Evolutionary conservation across 2,329 filamentous ascomycete genomes (phyloP).

Genomic region (Colletotrichum tropicicola): DNA sequence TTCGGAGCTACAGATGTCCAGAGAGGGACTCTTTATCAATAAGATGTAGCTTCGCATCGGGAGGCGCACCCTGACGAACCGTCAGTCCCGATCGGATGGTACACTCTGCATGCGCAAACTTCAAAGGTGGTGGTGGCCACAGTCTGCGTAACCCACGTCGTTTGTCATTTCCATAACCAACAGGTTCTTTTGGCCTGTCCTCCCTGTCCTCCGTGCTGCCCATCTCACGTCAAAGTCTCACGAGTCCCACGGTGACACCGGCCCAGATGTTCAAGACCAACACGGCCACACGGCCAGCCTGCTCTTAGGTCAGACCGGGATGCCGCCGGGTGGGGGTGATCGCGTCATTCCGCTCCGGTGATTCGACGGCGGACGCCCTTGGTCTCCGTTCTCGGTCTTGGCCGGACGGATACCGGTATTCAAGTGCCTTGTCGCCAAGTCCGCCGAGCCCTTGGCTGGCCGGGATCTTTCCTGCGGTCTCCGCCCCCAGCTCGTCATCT

Average conservation of each 20-base stretch:
- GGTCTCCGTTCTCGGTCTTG: slow-evolving; percentile 10
- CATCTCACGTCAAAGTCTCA: slow-evolving; percentile 8
- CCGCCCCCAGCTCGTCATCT: not conserved
- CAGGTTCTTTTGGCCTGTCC: not conserved
- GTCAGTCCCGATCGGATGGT: too few species aligned
- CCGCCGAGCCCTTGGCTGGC: slow-evolving; percentile 23
- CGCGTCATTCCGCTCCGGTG: slow-evolving; percentile 14
- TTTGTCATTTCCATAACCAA: not conserved
- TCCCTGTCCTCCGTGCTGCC: not conserved
- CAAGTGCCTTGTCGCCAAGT: slow-evolving; percentile 17
- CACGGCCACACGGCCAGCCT: too few species aligned
- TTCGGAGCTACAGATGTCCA: too few species aligned
- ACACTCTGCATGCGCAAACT: too few species aligned
- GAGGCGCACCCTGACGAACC: too few species aligned
- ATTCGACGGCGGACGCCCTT: not conserved
- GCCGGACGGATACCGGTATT: slow-evolving; percentile 19
- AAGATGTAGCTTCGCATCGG: too few species aligned
- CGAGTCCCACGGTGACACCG: not conserved
- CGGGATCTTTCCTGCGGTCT: not conserved
- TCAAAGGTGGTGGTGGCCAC: not conserved
- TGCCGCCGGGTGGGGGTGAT: not conserved
- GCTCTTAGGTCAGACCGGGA: not conserved
- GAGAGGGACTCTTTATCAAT: too few species aligned
- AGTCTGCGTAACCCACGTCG: not conserved
- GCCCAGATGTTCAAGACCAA: not conserved